Conservation (phyloP, 352 stramenopile species). For the Globisporangium irregulare region DNA sequence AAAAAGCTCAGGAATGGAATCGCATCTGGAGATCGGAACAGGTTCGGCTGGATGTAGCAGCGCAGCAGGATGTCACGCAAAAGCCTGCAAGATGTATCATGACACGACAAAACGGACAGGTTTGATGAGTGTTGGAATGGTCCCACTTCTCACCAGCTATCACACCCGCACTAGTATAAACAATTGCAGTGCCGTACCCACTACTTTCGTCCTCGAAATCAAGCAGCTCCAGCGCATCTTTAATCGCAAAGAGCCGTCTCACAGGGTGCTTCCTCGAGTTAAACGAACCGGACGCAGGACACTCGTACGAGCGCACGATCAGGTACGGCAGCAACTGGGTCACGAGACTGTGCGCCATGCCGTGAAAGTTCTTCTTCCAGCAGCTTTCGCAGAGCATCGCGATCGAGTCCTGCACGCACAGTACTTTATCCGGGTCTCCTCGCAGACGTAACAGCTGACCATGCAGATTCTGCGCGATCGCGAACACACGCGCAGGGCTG, state of each 20-base stretch:
- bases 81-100: slow-evolving; percentile 24
- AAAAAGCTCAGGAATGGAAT: slow-evolving; percentile 82
- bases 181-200: slow-evolving; percentile 24
- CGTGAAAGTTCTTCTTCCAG: slow-evolving; percentile 66
- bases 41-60: slow-evolving; percentile 83
- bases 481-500: slow-evolving; percentile 55
- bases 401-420: slow-evolving; percentile 64
- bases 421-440: slow-evolving; percentile 38
- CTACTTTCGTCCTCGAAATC: slow-evolving; percentile 86
- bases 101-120: not conserved
- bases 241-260: slow-evolving; percentile 69
- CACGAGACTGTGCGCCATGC: slow-evolving; percentile 61
- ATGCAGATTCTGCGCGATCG: slow-evolving; percentile 60
- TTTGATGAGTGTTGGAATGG: not conserved
- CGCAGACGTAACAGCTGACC: slow-evolving; percentile 55
- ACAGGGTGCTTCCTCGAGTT: slow-evolving; percentile 71
- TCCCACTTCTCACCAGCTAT: not conserved
- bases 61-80: slow-evolving; percentile 83
- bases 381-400: slow-evolving; percentile 69
- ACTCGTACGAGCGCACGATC: slow-evolving; percentile 79
- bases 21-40: slow-evolving; percentile 82
- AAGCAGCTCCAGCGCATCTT: slow-evolving; percentile 70
- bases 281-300: slow-evolving; percentile 42
- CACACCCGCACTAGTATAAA: not conserved
- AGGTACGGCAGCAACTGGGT: slow-evolving; percentile 83